Evolutionary conservation across 2,329 filamentous ascomycete genomes (phyloP), one percentile per base, ranked within the genome.

Genomic region (Aspergillus phoenicis): DNA sequence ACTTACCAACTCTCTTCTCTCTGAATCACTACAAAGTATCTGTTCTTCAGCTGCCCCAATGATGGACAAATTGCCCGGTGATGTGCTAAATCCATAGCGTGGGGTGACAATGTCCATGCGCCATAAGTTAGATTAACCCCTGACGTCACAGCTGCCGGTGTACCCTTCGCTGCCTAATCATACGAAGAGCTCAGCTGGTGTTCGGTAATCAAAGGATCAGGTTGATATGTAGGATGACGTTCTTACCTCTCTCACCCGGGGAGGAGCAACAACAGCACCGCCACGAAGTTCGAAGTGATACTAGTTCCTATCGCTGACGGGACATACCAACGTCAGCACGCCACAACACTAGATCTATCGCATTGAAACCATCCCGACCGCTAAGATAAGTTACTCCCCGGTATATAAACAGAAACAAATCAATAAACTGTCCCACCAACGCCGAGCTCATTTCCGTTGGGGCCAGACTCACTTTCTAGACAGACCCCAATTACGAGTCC

Each of bases 101-200:
- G 45, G 45, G 45, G 45, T 24, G 45, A 49, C 41, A 30, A 17
- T 30, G 47, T 51, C 47, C 47, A 51, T 30, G 47, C 47, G 47
- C 47, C 24, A 33, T 20, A 51, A 51, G 8, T 51, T 51, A 51
- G 28, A 51, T 51, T 51, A 51, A 24, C n/a, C 47, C 26, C 47
- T 51, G 47, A 51, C 47, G 47, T 51, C 47, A 51, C 26, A 26
- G 26, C 24, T 28, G 8, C 47, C 47, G 47, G 26, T 30, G 47
- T 51, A 6, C 47, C 47, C 10, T 33, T 30, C 8, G 28, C 10
- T 26, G n/a, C 47, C 47, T 51, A 51, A 30, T 51, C 47, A 51
- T 17, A 51, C 15, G 26, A 22, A 51, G 47, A 17, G 28, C 47
- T 51, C 26, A 30, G 47, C n/a, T 33, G 47, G 26, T 45, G 24